A percentile compares a stretch with the other conserved stretches of the same genome.
These are phyloP conservation scores for Phytophthora melonis DNA, from an alignment of 352 stramenopile species.

Conservation along the genomic window DNA sequence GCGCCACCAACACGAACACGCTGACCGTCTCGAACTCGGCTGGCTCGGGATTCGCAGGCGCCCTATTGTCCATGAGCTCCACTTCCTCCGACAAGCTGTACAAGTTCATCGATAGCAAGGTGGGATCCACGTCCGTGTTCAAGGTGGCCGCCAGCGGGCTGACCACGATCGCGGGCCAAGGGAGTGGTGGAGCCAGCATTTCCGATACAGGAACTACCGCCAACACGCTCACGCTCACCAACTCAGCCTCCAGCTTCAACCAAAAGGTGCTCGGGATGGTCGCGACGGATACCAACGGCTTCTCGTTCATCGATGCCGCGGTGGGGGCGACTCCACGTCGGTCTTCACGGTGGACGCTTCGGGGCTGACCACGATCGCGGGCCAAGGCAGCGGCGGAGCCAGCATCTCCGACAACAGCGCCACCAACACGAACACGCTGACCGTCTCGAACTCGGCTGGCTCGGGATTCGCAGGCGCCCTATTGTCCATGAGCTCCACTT, in stretches of 20 bases:
- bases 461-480: no score
- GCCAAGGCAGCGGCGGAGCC: constrained; percentile 10
- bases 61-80: no score
- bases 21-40: no score
- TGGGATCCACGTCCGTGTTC: no score
- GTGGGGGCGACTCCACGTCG: not conserved
- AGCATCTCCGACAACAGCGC: constrained; percentile 1
- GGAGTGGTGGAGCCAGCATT: constrained; percentile 7
- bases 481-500: no score
- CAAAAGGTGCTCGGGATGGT: no score
- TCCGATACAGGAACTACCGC: not conserved
- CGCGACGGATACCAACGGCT: no score
- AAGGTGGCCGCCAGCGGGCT: not conserved
- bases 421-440: not conserved
- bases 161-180: not conserved
- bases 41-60: no score
- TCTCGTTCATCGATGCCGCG: not conserved
- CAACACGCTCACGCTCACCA: constrained; percentile 16
- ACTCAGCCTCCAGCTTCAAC: not conserved
- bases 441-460: no score
- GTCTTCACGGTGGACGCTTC: constrained; percentile 3
- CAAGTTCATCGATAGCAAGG: no score
- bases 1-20: constrained; percentile 9
- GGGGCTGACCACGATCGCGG: constrained; percentile 11
- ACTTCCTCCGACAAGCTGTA: no score